Conservation (phyloP, 768 basidiomycete genomes). For the Boletus vinaceobasis region DNA sequence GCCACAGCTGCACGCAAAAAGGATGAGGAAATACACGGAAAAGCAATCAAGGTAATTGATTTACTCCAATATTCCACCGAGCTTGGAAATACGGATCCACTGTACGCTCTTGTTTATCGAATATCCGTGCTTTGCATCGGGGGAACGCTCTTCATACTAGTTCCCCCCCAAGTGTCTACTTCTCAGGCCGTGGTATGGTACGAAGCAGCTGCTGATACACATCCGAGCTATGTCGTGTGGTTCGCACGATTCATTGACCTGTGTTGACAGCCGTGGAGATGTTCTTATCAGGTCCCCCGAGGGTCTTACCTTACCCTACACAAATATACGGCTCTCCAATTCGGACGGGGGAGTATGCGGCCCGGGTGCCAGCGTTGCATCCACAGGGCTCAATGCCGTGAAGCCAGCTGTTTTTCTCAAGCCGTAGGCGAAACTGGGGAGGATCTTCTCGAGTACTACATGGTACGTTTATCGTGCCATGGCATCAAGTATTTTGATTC, state of each 20-base stretch:
- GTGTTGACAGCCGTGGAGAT: slow-evolving; percentile 62
- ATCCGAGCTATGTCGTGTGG: slow-evolving; percentile 21
- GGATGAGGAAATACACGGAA: slow-evolving; percentile 64
- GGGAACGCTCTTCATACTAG: slow-evolving; percentile 34
- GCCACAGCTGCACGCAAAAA: slow-evolving; percentile 45
- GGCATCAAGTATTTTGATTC: not conserved
- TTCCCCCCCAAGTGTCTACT: slow-evolving; percentile 73
- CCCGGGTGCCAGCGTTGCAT: slow-evolving; percentile 90
- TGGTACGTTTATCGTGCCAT: slow-evolving; percentile 43
- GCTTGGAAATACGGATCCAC: slow-evolving; percentile 69
- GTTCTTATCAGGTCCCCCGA: slow-evolving; percentile 89
- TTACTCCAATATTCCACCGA: slow-evolving; percentile 78
- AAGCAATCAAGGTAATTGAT: slow-evolving; percentile 80
- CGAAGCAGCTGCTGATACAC: slow-evolving; percentile 79
- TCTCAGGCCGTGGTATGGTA: slow-evolving; percentile 84
- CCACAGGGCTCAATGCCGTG: slow-evolving; percentile 70
- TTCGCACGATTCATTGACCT: not conserved
- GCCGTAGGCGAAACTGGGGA: slow-evolving; percentile 93
- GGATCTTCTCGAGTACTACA: slow-evolving; percentile 88
- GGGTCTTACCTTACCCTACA: slow-evolving; percentile 80
- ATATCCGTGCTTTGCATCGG: not conserved
- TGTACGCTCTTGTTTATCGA: slow-evolving; percentile 42
- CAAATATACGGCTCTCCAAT: slow-evolving; percentile 81
- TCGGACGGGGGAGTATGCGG: slow-evolving; percentile 92
- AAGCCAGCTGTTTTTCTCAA: slow-evolving; percentile 69